These are phyloP conservation scores for Cladosporium sp. DNA, from an alignment of 2,329 filamentous ascomycete species.

Conservation along the genomic window DNA sequence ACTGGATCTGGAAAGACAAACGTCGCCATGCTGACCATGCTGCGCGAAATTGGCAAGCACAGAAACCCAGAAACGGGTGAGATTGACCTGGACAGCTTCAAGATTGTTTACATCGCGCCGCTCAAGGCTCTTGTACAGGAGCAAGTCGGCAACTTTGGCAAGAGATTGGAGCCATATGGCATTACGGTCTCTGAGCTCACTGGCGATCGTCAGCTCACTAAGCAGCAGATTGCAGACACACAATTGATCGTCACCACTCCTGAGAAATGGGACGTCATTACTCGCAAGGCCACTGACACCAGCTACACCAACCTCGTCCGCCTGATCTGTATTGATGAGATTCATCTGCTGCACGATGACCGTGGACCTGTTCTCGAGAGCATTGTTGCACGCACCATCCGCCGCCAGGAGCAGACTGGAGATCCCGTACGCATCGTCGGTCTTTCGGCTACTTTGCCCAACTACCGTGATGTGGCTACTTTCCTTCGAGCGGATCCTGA, in stretches of 20 bases:
- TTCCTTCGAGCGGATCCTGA: constrained; percentile 86
- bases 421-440: constrained; percentile 90
- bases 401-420: constrained; percentile 89
- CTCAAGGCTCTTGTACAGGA: constrained; percentile 95
- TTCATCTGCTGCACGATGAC: constrained; percentile 95
- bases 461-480: constrained; percentile 93
- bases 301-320: constrained; percentile 98
- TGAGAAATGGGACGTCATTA: constrained; percentile 99
- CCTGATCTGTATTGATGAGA: constrained; percentile 95
- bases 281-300: constrained; percentile 92
- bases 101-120: constrained; percentile 97
- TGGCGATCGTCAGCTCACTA: constrained; percentile 95
- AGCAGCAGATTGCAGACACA: constrained; percentile 96
- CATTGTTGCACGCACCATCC: constrained; percentile 91
- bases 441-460: constrained; percentile 91
- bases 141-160: constrained; percentile 96
- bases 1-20: constrained; percentile 99
- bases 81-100: constrained; percentile 89
- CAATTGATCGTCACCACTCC: constrained; percentile 98
- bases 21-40: constrained; percentile 94
- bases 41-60: constrained; percentile 95
- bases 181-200: constrained; percentile 94
- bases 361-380: constrained; percentile 95
- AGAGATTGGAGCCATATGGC: constrained; percentile 84
- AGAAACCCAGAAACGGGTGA: constrained; percentile 86